These are phyloP conservation scores for Pythium rhizo-oryzae DNA, from an alignment of 352 stramenopile species.

Conservation along the genomic window DNA sequence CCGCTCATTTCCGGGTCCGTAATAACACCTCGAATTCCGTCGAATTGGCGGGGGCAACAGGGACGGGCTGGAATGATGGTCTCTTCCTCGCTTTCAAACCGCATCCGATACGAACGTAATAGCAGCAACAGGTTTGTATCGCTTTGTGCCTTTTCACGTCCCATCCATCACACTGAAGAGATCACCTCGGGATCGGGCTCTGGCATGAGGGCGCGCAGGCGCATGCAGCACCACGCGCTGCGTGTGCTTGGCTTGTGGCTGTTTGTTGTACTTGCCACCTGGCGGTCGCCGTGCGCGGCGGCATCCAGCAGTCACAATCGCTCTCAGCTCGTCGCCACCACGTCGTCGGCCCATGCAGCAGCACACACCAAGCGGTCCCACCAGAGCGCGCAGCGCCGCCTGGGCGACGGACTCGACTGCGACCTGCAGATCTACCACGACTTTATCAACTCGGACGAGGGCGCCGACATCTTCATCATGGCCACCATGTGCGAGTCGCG, in stretches of 20 bases:
- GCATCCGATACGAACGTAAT: conserved; percentile 5
- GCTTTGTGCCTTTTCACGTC: conserved; percentile 14
- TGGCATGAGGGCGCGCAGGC: no score
- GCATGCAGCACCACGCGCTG: no score
- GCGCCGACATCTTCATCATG: conserved; percentile 71
- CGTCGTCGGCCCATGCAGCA: neutral
- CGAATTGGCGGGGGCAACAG: conserved; percentile 3
- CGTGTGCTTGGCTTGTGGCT: no score
- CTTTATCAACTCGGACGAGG: conserved; percentile 60
- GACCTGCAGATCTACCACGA: conserved; percentile 54
- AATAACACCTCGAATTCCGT: neutral
- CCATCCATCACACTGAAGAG: no score
- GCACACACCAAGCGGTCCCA: neutral
- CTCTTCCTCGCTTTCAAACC: neutral
- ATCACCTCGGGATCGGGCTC: neutral
- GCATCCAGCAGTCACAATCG: neutral
- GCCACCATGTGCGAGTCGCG: conserved; percentile 73
- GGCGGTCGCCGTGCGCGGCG: no score
- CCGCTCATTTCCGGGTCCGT: conserved; percentile 27
- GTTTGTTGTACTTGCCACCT: no score
- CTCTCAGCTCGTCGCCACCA: neutral
- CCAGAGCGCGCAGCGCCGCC: conserved; percentile 5
- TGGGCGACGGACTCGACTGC: conserved; percentile 35
- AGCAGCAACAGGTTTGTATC: neutral
- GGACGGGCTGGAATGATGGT: conserved; percentile 13